Conservation (phyloP, 805 yeast species). For the Monosporozyma servazzii region DNA sequence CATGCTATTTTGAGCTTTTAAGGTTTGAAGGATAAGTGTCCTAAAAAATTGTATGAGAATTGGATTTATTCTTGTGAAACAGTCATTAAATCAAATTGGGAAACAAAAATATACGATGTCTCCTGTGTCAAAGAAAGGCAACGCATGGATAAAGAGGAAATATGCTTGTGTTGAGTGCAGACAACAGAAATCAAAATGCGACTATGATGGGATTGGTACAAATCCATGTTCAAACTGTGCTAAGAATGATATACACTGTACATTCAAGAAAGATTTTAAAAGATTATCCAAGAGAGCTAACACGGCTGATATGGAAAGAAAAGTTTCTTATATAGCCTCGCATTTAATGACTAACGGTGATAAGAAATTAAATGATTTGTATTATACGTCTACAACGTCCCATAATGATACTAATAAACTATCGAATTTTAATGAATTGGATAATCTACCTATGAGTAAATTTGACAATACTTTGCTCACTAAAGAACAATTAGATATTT, state of each 20-base stretch:
- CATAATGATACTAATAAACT: neutral
- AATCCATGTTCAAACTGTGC: slow-evolving; percentile 73
- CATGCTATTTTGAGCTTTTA: neutral
- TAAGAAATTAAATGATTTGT: neutral
- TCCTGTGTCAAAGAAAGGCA: neutral
- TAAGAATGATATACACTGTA: slow-evolving; percentile 60
- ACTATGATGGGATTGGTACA: slow-evolving; percentile 66
- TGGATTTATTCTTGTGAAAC: no score
- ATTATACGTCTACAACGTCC: neutral
- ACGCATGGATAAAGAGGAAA: slow-evolving; percentile 9
- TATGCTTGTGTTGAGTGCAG: slow-evolving; percentile 94
- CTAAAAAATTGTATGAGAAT: no score
- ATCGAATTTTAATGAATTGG: neutral
- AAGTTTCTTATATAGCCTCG: neutral
- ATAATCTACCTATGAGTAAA: neutral
- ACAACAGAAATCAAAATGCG: slow-evolving; percentile 88
- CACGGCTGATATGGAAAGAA: slow-evolving; percentile 1
- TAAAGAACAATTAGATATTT: slow-evolving; percentile 2
- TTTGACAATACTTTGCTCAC: slow-evolving; percentile 1
- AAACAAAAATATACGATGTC: neutral
- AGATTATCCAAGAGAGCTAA: slow-evolving; percentile 82
- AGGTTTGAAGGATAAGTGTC: no score
- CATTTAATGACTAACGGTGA: neutral
- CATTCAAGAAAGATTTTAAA: slow-evolving; percentile 71
- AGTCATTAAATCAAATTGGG: no score